These are phyloP conservation scores for Pyrenochaeta sp. DNA, from an alignment of 2,329 filamentous ascomycete genomes.

Conservation along the genomic window DNA sequence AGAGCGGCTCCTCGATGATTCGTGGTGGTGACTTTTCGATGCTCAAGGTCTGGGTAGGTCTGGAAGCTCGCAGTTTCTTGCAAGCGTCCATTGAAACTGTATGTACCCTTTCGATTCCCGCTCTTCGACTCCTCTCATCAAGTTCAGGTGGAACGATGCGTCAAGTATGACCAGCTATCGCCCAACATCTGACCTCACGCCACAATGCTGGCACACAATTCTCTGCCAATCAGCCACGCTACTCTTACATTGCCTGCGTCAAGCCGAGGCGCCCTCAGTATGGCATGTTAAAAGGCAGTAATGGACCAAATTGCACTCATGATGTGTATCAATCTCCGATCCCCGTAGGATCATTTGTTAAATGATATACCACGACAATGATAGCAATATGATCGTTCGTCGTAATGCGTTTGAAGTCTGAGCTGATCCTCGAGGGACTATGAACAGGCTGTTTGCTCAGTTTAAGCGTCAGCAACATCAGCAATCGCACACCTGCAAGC, in stretches of 20 bases:
- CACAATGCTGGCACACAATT: background rate
- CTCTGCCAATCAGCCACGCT: no score
- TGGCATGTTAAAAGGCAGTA: background rate
- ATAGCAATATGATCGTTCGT: no score
- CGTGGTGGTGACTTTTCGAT: conserved; percentile 66
- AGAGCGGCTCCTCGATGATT: conserved; percentile 69
- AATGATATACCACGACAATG: no score
- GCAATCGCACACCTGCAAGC: no score
- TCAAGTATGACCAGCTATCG: conserved; percentile 88
- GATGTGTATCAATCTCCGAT: background rate
- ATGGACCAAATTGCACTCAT: background rate
- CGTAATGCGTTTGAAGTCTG: no score
- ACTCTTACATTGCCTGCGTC: background rate
- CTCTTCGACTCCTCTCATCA: conserved; percentile 8
- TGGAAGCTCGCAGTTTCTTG: conserved; percentile 88
- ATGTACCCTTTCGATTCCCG: conserved; percentile 48
- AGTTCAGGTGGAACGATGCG: conserved; percentile 79
- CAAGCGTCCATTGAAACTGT: conserved; percentile 90
- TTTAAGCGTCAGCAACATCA: conserved; percentile 6
- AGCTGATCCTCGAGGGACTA: no score
- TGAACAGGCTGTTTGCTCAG: conserved; percentile 15
- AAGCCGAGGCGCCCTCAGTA: background rate
- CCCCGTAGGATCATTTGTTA: no score
- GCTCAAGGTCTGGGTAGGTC: conserved; percentile 88
- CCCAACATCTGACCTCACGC: conserved; percentile 73